phyloP scores from a whole-genome alignment of 306 rosid species.

The Cucumis cinereus region DNA sequence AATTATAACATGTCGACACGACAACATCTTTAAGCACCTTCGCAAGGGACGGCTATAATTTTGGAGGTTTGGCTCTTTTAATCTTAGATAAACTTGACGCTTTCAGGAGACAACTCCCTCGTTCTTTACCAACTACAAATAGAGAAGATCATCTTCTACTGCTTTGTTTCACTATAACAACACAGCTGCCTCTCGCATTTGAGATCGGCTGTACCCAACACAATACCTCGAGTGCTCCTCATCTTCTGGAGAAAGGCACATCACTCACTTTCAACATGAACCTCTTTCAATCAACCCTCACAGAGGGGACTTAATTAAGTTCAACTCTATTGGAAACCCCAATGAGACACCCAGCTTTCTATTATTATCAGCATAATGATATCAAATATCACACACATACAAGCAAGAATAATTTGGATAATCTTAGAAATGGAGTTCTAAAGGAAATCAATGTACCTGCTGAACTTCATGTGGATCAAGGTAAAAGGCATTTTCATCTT shows the following conservation, averaged over 20 bases:
- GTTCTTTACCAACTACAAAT: background rate
- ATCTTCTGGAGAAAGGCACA: background rate
- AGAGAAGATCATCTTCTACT: background rate
- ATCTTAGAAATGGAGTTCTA: background rate
- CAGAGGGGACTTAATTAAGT: background rate
- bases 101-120: background rate
- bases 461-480: constrained; percentile 95
- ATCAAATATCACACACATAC: background rate
- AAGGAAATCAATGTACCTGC: constrained; percentile 31
- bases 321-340: background rate
- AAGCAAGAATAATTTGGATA: background rate
- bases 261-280: background rate
- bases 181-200: background rate
- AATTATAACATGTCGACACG: background rate
- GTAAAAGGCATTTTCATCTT: constrained; percentile 76
- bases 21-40: background rate
- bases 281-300: background rate
- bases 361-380: background rate
- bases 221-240: background rate
- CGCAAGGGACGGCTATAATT: background rate
- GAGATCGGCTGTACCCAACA: background rate
- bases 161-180: background rate
- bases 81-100: background rate
- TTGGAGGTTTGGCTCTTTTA: background rate
- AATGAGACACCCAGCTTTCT: background rate